Evolutionary conservation across 306 rosid genomes (phyloP).

Genomic region (Quercus ilex): DNA sequence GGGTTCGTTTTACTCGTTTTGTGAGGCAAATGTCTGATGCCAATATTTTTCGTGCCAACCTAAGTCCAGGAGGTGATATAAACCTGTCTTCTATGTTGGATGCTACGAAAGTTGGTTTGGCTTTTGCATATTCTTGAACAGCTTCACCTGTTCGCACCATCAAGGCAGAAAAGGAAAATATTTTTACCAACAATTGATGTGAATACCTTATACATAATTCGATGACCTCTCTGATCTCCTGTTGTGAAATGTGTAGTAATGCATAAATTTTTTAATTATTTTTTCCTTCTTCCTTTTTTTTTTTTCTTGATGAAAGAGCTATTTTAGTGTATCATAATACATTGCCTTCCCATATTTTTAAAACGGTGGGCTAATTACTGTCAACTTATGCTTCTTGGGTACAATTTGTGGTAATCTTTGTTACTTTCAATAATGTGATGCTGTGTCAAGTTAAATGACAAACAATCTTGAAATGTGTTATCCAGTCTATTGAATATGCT

Average conservation of each 20-base stretch:
- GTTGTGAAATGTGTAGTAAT: constrained; percentile 44
- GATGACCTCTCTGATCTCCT: constrained; percentile 26
- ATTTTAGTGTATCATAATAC: constrained; percentile 32
- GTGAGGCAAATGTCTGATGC: constrained; percentile 73
- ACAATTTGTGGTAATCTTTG: constrained; percentile 8
- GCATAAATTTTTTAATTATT: constrained; percentile 36
- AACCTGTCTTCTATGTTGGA: constrained; percentile 39
- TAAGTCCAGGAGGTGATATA: constrained; percentile 43
- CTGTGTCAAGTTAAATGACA: not conserved
- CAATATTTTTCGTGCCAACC: constrained; percentile 70
- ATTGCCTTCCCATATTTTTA: constrained; percentile 57
- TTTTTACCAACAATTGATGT: constrained; percentile 18
- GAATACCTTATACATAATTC: constrained; percentile 17
- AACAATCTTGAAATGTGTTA: too few species aligned
- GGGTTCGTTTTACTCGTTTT: constrained; percentile 79
- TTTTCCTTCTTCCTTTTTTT: constrained; percentile 28
- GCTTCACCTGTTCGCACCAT: constrained; percentile 4
- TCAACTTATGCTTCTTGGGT: constrained; percentile 22
- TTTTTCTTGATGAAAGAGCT: constrained; percentile 30
- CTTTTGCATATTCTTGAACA: constrained; percentile 47
- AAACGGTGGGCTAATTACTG: constrained; percentile 42
- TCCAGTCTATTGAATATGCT: too few species aligned
- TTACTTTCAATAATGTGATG: not conserved
- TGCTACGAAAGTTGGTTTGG: constrained; percentile 45
- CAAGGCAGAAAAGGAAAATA: constrained; percentile 17